Evolutionary conservation across 2,329 filamentous ascomycete species (phyloP).

Genomic region (Sclerotinia spermophila): DNA sequence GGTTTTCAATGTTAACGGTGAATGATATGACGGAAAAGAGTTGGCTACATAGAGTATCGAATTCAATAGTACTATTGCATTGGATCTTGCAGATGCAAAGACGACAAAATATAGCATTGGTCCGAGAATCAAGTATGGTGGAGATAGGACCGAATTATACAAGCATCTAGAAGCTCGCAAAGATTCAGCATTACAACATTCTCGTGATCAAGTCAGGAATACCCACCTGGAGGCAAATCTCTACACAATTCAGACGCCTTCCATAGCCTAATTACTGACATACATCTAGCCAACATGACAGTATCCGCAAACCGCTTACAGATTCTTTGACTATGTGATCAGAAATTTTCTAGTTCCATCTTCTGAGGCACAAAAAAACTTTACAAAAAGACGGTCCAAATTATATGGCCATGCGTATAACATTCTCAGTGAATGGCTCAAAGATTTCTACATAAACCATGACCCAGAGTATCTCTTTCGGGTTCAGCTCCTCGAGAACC

Average conservation of each 20-base stretch:
- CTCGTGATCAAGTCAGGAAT: conserved; percentile 40
- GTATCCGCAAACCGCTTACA: conserved; percentile 48
- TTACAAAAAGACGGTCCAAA: conserved; percentile 40
- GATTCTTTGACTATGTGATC: conserved; percentile 46
- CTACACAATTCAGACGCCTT: not conserved
- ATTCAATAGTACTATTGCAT: conserved; percentile 47
- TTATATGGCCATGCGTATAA: conserved; percentile 37
- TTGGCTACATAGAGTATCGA: conserved; percentile 42
- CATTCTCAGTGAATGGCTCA: conserved; percentile 41
- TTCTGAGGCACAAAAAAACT: conserved; percentile 42
- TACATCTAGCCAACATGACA: conserved; percentile 37
- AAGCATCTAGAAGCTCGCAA: conserved; percentile 41
- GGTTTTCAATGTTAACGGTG: conserved; percentile 46
- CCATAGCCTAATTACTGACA: conserved; percentile 32
- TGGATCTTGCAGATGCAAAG: conserved; percentile 46
- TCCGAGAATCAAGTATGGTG: conserved; percentile 41
- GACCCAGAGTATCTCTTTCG: conserved; percentile 45
- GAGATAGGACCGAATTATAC: conserved; percentile 40
- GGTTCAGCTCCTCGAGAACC: conserved; percentile 45
- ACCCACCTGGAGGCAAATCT: conserved; percentile 1
- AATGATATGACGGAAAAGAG: conserved; percentile 41
- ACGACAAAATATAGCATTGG: conserved; percentile 45
- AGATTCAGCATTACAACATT: conserved; percentile 41
- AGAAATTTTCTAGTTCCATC: conserved; percentile 47
- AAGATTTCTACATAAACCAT: conserved; percentile 40